Conservation (phyloP, 768 basidiomycete species). For the Amanita subjunquillea region DNA sequence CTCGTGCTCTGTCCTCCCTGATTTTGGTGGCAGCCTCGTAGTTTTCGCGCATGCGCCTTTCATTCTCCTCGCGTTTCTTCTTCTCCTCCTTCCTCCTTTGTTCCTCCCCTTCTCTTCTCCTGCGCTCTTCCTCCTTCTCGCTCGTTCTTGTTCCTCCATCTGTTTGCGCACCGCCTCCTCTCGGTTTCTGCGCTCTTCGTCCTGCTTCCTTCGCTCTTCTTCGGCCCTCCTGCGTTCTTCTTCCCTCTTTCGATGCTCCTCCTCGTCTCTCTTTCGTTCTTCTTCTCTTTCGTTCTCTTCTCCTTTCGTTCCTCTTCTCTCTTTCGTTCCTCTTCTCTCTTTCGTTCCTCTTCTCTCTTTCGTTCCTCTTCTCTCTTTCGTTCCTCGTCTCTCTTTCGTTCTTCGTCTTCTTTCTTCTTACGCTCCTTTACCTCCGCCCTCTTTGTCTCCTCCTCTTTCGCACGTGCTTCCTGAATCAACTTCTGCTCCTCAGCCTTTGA, state of each 20-base stretch:
- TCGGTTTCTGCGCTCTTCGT: neutral
- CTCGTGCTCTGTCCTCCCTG: conserved; percentile 3
- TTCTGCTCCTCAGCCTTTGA: neutral
- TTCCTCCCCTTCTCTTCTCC: neutral
- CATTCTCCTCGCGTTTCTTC: neutral
- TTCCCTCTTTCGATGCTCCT: neutral
- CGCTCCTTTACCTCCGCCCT: neutral
- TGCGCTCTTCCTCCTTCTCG: neutral
- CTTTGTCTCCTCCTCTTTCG: neutral
- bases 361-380: neutral
- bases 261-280: neutral
- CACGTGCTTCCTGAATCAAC: neutral
- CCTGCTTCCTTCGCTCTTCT: neutral
- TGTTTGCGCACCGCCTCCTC: neutral
- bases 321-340: neutral
- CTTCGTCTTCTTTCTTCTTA: neutral
- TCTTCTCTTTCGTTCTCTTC: too few species aligned
- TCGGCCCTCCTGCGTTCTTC: neutral
- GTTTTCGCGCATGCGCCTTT: conserved; percentile 1
- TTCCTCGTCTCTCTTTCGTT: neutral
- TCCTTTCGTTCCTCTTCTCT: neutral
- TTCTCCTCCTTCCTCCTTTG: neutral
- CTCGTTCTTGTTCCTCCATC: neutral
- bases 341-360: neutral
- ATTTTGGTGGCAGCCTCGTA: conserved; percentile 1